Evolutionary conservation across 345 rosid species (phyloP), one percentile per base, ranked within the genome.

Genomic region (Eucalyptus fibrosa): DNA sequence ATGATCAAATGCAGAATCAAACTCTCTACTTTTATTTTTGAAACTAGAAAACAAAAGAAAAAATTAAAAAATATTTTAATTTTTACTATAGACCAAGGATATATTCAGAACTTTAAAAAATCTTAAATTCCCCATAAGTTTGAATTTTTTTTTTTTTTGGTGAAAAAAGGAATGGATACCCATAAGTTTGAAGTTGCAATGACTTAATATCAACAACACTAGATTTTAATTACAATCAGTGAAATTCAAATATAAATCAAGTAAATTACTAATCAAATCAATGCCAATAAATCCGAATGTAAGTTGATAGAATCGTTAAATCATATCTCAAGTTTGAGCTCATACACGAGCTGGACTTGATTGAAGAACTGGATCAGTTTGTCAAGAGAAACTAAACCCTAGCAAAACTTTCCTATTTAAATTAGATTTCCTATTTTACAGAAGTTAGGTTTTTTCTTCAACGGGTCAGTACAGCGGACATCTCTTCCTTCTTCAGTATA

Each of bases 261-360:
- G 4, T 30, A 13, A 8, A 30, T 12, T 28, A 62, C 2, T 30
- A 62, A 65, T 65, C 9, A 62, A 62, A 62, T 7, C 4, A 3
- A 62, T 7, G 19, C n/a, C 72, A 2, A 30, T 30, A n/a, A 14
- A 65, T 65, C 18, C 5, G 2, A n/a, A 65, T 9, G 17, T 30
- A 14, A 4, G 37, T n/a, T 9, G 1, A n/a, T n/a, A n/a, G 0
- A 65, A 4, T 65, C 9, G 6, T 65, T 65, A n/a, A 30, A 62
- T 13, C 15, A 14, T 5, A 4, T 59, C n/a, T 16, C 5, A 26
- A 11, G n/a, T 24, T 24, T 59, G 65, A 24, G 30, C 30, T 3
- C 3, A 3, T 8, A 21, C 9, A 4, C 1, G 4, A 55, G 5
- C 59, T 21, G 1, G 5, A 55, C 28, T 2, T 2, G 12, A 55